These are phyloP conservation scores for Eruca vesicaria DNA, from an alignment of 441 rosid genomes.

Conservation along the genomic window DNA sequence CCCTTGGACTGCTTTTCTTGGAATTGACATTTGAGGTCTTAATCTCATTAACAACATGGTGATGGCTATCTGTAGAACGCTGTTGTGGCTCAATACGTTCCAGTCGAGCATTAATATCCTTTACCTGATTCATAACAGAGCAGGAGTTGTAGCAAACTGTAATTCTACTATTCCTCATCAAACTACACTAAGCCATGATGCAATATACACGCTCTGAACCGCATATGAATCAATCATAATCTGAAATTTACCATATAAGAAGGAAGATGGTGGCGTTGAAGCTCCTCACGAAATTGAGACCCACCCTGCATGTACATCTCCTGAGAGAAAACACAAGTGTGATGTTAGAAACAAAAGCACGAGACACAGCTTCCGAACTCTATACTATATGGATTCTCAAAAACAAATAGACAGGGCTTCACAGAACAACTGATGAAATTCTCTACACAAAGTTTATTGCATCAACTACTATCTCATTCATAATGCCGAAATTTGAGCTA, in stretches of 20 bases:
- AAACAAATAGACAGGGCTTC: not conserved
- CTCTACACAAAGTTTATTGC: not conserved
- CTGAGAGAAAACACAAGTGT: conserved; percentile 46
- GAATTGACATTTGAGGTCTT: conserved; percentile 56
- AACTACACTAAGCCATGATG: not conserved
- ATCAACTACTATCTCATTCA: not conserved
- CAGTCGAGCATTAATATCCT: conserved; percentile 94
- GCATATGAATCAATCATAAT: not conserved
- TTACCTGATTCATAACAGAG: conserved; percentile 54
- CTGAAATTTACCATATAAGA: conserved; percentile 64
- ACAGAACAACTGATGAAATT: not conserved
- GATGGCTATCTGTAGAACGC: conserved; percentile 63
- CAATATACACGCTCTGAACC: not conserved
- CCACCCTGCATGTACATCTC: conserved; percentile 94
- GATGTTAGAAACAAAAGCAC: conserved; percentile 12
- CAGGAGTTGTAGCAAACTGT: conserved; percentile 1
- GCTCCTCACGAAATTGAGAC: conserved; percentile 92
- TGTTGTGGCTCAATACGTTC: conserved; percentile 84
- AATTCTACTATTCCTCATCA: conserved; percentile 3
- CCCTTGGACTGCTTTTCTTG: conserved; percentile 87
- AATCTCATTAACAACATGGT: conserved; percentile 55
- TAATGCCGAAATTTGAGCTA: not conserved
- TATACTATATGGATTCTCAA: not conserved
- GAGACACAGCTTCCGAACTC: not conserved
- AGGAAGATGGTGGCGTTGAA: conserved; percentile 90